phyloP scores from a whole-genome alignment of 768 basidiomycete genomes.

The Cystobasidiopsis lactophilus region DNA sequence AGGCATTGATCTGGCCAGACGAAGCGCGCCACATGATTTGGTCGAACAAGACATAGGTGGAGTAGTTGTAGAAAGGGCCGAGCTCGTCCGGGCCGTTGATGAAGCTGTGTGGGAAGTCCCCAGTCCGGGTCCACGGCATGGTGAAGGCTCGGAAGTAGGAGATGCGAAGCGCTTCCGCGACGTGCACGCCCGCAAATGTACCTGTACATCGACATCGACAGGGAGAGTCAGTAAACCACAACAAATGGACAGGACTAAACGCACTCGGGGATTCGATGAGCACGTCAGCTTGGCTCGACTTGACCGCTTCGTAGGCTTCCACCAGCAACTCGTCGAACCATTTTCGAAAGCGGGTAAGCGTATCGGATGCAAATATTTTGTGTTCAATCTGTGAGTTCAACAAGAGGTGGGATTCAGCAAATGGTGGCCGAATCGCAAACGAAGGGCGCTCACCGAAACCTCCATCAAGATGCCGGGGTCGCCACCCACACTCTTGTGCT shows the following conservation, averaged over 20 bases:
- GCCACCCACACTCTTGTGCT: constrained; percentile 79
- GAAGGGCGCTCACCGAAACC: no score
- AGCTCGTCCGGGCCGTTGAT: constrained; percentile 45
- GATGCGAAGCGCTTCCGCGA: constrained; percentile 78
- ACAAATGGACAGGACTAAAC: no score
- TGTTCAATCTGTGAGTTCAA: no score
- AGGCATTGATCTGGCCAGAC: constrained; percentile 80
- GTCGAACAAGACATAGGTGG: constrained; percentile 96
- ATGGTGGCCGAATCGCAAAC: no score
- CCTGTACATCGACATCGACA: no score
- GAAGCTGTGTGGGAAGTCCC: constrained; percentile 93
- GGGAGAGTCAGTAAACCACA: no score
- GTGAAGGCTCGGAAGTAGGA: constrained; percentile 51
- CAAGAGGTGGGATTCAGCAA: no score
- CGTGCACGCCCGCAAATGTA: constrained; percentile 87
- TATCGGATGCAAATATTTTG: constrained; percentile 4
- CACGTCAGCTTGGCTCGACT: constrained; percentile 76
- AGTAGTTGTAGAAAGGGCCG: constrained; percentile 96
- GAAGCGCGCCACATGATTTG: constrained; percentile 94
- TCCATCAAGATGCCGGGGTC: constrained; percentile 96
- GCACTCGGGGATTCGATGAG: constrained; percentile 88
- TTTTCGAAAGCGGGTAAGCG: constrained; percentile 58
- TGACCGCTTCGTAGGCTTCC: constrained; percentile 90
- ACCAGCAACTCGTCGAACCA: constrained; percentile 91
- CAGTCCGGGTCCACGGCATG: constrained; percentile 52